Evolutionary conservation across 306 rosid genomes (phyloP), one percentile per base, ranked within the genome.

Genomic region (Comarum palustre): DNA sequence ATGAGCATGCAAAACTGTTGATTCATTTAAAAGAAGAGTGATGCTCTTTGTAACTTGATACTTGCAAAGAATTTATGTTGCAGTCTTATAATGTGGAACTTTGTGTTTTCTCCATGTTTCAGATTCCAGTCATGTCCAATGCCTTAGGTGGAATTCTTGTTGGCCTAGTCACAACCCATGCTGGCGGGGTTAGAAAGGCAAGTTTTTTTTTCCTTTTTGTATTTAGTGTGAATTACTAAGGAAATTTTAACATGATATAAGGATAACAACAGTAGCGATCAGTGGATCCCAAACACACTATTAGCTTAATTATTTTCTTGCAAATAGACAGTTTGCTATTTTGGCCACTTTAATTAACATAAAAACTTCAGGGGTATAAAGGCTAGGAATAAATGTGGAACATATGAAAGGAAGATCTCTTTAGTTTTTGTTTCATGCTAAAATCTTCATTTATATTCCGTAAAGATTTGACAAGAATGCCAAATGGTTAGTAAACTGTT

Each of bases 111-210:
- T 50, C 38, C 29, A 59, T 72, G 55, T 77, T 81, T 77, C 91
- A 94, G 98, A 83, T 94, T 73, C 98, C 97, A 47, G 95, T 94
- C 55, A 73, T 94, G 60, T 76, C 13, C 78, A 94, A 93, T 72
- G 91, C 99, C 75, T 77, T 91, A 72, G 99, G 99, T 73, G 99
- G 99, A 85, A 94, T 94, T 73, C 97, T 94, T 67, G 97, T 94
- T 73, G 99, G 97, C 71, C 79, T 94, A 69, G 87, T 94, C 71
- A 94, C 99, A 71, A 89, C 87, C 74, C 58, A 86, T 66, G 98
- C 97, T 27, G 99, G 99, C 2, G 99, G 99, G 25, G 99, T 94
- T 87, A 82, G 96, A 79, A 94, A 91, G 99, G 99, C 75, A 84
- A 85, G 86, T 15, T 60, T 57, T 57, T 24, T 55, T 20, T 0